Base-by-base conservation (phyloP, 192 early-diverging fungal genomes). In the Coemansia sp. region DNA sequence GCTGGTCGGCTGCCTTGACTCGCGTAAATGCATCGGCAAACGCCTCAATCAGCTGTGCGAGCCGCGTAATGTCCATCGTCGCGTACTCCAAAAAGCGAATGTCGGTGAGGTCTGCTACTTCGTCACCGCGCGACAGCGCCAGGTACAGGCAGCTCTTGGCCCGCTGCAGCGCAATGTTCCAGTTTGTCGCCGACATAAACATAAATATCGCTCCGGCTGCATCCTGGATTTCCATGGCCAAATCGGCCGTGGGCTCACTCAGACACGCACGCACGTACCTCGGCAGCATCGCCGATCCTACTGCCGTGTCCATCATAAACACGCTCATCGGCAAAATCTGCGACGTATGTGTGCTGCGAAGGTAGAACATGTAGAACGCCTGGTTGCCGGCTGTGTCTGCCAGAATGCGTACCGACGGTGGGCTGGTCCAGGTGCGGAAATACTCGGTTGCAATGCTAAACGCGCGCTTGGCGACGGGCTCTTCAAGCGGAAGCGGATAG, bases 101-200 rank as follows among this genome's bases (percentile, higher is more conserved):
- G 65, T 98, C 96, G 2, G 94, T 84, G 11, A 87, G 84, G 44
- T 90, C 88, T 1, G 85, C 85, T 47, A 84, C 81, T 52, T 92
- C 90, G 48, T 91, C 85, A 56, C 81, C 77, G 23, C 85, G 86
- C 36, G 85, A 85, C 5, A 87, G 83, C 2, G 87, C 73, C 53
- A 87, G 82, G 14, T 84, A 76, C 40, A 91, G 85, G 51, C 88
- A 76, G 49, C 81, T 85, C 63, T 86, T 89, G 26, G 88, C 86
- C 56, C 87, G 87, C 26, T 86, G 74, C 76, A 90, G 89, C 5
- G 93, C 85, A 5, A 92, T 83, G 52, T 76, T 74, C 94, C 94
- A 98, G 81, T 96, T 98, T 21, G 90, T 86, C 19, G 93, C 91
- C 50, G 91, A 91, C 17, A 96, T 81, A 72, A 90, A 96, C 74